Conservation (phyloP, 352 stramenopile genomes). For the Phytophthora lateralis region DNA sequence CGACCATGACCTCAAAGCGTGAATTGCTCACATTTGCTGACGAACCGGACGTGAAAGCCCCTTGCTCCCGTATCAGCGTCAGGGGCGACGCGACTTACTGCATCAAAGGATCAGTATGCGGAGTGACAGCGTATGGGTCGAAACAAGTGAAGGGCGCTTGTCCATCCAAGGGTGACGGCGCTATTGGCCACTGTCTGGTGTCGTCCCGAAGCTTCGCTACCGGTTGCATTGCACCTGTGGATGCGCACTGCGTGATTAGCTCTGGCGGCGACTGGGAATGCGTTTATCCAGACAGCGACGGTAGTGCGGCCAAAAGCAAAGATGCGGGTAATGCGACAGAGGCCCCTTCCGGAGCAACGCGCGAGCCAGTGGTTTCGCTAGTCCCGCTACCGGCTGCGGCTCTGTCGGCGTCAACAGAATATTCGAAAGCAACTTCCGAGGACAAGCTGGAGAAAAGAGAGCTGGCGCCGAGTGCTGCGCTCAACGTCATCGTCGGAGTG, state of each 20-base stretch:
- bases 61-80: slow-evolving; percentile 44
- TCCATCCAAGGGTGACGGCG: slow-evolving; percentile 38
- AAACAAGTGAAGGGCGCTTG: slow-evolving; percentile 29
- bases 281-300: slow-evolving; percentile 26
- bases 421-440: not conserved
- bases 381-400: not conserved
- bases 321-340: not conserved
- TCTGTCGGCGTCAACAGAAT: slow-evolving; percentile 18
- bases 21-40: slow-evolving; percentile 21
- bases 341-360: not conserved
- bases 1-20: slow-evolving; percentile 7
- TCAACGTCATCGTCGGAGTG: slow-evolving; percentile 31
- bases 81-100: slow-evolving; percentile 54
- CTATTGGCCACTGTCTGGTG: slow-evolving; percentile 38
- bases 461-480: slow-evolving; percentile 13
- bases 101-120: slow-evolving; percentile 47
- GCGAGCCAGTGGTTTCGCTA: not conserved
- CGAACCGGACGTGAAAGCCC: not conserved
- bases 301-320: not conserved
- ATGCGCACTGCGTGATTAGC: slow-evolving; percentile 48
- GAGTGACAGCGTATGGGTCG: slow-evolving; percentile 3
- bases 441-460: not conserved
- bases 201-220: slow-evolving; percentile 32
- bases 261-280: slow-evolving; percentile 38
- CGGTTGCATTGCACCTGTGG: slow-evolving; percentile 41